These are phyloP conservation scores for Boletus rubescentipes DNA, from an alignment of 768 basidiomycete genomes.

Conservation along the genomic window DNA sequence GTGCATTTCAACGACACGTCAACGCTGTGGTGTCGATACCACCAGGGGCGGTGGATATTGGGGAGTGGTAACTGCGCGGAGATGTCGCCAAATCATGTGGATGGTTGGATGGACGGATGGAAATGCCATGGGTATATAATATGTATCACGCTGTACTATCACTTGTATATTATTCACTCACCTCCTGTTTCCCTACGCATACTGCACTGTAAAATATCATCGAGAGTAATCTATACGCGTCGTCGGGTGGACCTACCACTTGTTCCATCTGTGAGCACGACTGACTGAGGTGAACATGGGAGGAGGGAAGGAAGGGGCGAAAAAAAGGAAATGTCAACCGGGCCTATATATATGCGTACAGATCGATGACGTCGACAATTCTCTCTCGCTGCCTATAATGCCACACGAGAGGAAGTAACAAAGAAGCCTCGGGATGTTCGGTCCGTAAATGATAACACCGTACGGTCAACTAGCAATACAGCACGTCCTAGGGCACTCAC, in stretches of 20 bases:
- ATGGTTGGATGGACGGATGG: neutral
- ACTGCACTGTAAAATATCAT: neutral
- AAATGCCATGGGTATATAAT: neutral
- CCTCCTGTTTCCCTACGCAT: neutral
- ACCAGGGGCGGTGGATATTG: neutral
- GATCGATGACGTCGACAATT: neutral
- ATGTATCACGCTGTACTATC: neutral
- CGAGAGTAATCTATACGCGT: neutral
- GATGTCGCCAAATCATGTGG: neutral
- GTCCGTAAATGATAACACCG: neutral
- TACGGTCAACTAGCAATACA: neutral
- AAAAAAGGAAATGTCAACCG: neutral
- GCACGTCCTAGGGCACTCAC: constrained; percentile 25
- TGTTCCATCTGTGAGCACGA: neutral
- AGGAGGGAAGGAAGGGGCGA: neutral
- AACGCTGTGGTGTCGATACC: neutral
- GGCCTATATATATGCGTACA: neutral
- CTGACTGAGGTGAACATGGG: no score
- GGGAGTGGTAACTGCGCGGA: neutral
- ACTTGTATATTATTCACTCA: neutral
- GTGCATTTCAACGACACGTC: neutral
- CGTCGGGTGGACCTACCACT: neutral
- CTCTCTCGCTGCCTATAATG: neutral
- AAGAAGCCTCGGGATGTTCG: no score
- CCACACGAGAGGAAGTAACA: neutral